These are phyloP conservation scores for Hemileccinum rubropunctum DNA, from an alignment of 768 basidiomycete genomes.

Conservation along the genomic window DNA sequence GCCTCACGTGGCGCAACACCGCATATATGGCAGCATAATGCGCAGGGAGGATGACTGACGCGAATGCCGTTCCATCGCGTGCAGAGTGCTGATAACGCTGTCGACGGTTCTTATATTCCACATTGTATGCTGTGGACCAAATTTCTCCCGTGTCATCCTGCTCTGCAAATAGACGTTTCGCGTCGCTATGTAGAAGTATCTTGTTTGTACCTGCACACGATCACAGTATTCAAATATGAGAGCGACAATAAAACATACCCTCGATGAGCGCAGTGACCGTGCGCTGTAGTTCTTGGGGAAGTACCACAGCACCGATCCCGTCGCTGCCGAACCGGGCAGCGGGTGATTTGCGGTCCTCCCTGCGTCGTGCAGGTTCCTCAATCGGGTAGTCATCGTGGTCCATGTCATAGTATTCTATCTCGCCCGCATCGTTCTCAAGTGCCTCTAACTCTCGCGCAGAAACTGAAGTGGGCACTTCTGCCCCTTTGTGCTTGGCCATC, in stretches of 20 bases:
- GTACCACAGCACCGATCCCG: slow-evolving; percentile 62
- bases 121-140: slow-evolving; percentile 59
- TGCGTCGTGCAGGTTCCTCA: slow-evolving; percentile 24
- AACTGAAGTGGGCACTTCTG: slow-evolving; percentile 17
- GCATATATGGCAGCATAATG: slow-evolving; percentile 79
- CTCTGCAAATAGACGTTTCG: slow-evolving; percentile 63
- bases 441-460: slow-evolving; percentile 56
- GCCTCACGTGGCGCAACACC: slow-evolving; percentile 68
- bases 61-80: slow-evolving; percentile 81
- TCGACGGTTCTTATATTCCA: slow-evolving; percentile 55
- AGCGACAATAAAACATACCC: slow-evolving; percentile 38
- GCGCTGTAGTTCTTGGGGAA: slow-evolving; percentile 70
- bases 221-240: slow-evolving; percentile 8
- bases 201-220: slow-evolving; percentile 56
- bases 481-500: slow-evolving; percentile 31
- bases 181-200: slow-evolving; percentile 62
- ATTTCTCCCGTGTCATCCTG: slow-evolving; percentile 27
- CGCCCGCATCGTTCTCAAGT: slow-evolving; percentile 36
- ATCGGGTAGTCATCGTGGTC: slow-evolving; percentile 31
- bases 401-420: slow-evolving; percentile 32
- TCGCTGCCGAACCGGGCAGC: slow-evolving; percentile 80
- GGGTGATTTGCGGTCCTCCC: slow-evolving; percentile 63
- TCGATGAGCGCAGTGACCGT: slow-evolving; percentile 67
- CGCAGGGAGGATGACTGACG: slow-evolving; percentile 79
- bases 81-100: slow-evolving; percentile 58